Evolutionary conservation across 495 filamentous ascomycete species (phyloP).

Genomic region (Trypethelium eluteriae): DNA sequence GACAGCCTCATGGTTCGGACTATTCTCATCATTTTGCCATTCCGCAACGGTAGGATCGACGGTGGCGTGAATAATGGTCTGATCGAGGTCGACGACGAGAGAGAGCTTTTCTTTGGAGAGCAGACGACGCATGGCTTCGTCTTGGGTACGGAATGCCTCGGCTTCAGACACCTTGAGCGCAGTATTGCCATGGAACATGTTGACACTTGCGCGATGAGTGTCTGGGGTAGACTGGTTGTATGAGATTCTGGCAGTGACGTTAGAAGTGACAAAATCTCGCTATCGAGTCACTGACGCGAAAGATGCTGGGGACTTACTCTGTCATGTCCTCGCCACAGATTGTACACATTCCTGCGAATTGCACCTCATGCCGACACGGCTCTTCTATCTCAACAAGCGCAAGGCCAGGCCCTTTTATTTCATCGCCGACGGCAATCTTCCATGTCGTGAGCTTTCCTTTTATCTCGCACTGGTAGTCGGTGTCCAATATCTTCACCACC

Average conservation of each 20-base stretch:
- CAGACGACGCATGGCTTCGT: conserved; percentile 75
- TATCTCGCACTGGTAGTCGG: conserved; percentile 70
- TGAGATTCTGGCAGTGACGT: conserved; percentile 37
- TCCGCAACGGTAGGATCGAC: conserved; percentile 94
- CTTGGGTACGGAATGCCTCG: conserved; percentile 74
- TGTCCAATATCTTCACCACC: conserved; percentile 63
- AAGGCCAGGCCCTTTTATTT: conserved; percentile 46
- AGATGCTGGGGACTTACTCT: conserved; percentile 41
- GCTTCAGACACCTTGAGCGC: conserved; percentile 54
- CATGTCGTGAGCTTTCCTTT: conserved; percentile 72
- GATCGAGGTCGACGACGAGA: conserved; percentile 92
- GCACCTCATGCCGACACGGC: conserved; percentile 80
- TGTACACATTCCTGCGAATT: conserved; percentile 82
- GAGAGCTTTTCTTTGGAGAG: conserved; percentile 74
- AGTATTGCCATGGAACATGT: conserved; percentile 86
- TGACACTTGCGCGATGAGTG: conserved; percentile 76
- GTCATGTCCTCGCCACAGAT: conserved; percentile 98
- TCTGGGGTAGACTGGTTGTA: conserved; percentile 54
- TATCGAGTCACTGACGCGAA: conserved; percentile 3
- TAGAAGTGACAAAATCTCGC: neutral
- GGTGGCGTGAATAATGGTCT: conserved; percentile 97
- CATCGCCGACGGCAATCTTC: conserved; percentile 64
- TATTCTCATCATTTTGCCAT: conserved; percentile 81
- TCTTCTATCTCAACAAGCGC: conserved; percentile 76
- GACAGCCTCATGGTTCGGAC: conserved; percentile 85